Evolutionary conservation across 305 asterid genomes (phyloP), one percentile per base, ranked within the genome.

Genomic region (Solanum chacoense): DNA sequence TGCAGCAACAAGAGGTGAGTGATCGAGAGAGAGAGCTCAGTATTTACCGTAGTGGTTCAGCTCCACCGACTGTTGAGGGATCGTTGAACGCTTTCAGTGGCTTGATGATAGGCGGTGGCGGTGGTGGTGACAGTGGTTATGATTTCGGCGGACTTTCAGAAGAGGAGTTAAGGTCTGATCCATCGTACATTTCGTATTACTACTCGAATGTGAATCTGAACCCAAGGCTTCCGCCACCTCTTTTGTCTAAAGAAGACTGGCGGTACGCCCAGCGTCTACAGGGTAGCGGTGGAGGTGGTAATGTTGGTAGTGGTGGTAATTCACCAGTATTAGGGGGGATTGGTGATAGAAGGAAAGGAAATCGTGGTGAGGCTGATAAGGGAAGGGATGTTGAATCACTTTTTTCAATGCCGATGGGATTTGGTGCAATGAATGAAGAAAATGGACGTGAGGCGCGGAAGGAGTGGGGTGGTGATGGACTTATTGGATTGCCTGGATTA

Each of bases 121-220:
- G 71, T 1, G 42, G 76, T 14, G 78, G 16, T 0, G 78, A 22
- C 12, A 42, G 29, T 38, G 84, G 84, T 77, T 18, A 67, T 45
- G 76, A 76, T 76, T 34, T 76, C 45, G 85, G 89, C 11, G 89
- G 88, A 11, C 22, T 92, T 73, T 85, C 94, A 9, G 94, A 93
- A 81, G 95, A 92, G 93, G 95, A 92, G 81, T 73, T 92, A 59
- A 94, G 95, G 98, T 92, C 94, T 92, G 95, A 95, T 94, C 96
- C 96, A 72, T 90, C 92, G 8, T 95, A 94, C 90, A 85, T 89
- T 84, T 91, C 93, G 18, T 94, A 94, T 85, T 95, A 93, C 84
- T 93, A 94, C 90, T 89, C 93, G 45, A 94, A 95, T 91, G 94
- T 89, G 87, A 95, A 95, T 86, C 87, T 90, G 84, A 93, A 95